phyloP scores from a whole-genome alignment of 2,329 filamentous ascomycete species.

The Pseudofabraea citricarpa region DNA sequence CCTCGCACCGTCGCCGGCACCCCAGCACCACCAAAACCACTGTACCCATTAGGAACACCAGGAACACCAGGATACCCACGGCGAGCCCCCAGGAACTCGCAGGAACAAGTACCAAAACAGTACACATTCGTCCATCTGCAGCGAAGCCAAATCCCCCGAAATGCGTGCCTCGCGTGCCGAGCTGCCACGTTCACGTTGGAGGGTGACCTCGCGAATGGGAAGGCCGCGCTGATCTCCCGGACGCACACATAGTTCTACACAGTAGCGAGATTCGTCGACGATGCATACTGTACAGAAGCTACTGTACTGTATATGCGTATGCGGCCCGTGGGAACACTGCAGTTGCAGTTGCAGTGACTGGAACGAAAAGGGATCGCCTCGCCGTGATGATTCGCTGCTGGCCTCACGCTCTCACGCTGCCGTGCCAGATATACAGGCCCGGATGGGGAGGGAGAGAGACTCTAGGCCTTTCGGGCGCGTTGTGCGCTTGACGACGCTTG shows the following conservation, averaged over 20 bases:
- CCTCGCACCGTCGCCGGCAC: too few relatives aligned
- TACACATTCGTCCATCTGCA: neutral
- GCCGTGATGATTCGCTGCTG: neutral
- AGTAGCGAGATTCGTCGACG: too few relatives aligned
- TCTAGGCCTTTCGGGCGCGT: neutral
- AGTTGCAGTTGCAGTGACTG: neutral
- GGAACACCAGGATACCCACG: neutral
- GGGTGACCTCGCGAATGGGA: conserved; percentile 1
- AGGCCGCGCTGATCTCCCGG: neutral
- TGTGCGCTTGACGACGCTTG: too few relatives aligned
- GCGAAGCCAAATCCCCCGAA: neutral
- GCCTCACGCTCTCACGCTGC: neutral
- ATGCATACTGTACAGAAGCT: too few relatives aligned
- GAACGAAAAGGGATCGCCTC: conserved; percentile 1
- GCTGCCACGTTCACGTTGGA: conserved; percentile 2
- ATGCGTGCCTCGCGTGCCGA: too few relatives aligned
- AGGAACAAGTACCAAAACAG: neutral
- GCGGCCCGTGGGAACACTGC: neutral
- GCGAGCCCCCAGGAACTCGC: neutral
- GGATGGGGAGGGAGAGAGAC: too few relatives aligned
- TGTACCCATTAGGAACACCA: neutral
- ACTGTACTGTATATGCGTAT: neutral
- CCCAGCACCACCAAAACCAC: too few relatives aligned
- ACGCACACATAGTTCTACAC: neutral
- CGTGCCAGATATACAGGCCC: too few relatives aligned